Evolutionary conservation across 2,329 filamentous ascomycete genomes (phyloP), one percentile per base, ranked within the genome.

Genomic region (Pseudopithomyces maydicus): DNA sequence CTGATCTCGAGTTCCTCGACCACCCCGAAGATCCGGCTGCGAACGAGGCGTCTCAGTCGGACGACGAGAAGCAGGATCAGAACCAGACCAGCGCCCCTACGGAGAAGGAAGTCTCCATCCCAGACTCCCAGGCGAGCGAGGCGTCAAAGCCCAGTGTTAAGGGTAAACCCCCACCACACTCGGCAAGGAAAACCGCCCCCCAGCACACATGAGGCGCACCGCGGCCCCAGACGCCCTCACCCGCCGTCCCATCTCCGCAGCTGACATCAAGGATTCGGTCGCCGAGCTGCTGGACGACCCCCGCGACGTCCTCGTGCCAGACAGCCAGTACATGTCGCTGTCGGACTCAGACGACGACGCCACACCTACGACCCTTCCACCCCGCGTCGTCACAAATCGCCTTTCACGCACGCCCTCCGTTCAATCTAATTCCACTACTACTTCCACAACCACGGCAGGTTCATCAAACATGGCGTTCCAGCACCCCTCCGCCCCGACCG

Each of bases 241-340:
- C 3, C 44, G 53, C 26, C 49, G 41, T n/a, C 50, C 92, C 0
- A 82, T 88, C 5, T 90, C 88, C 17, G 80, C 96, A 10, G 86
- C 88, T 26, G 91, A 97, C 69, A 90, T 97, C 60, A 88, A 92
- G 55, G 87, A 94, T 72, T 91, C 90, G 0, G 80, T 97, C 6
- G 96, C 91, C 4, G 90, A 89, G 74, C 83, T 97, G 10, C 87
- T 97, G 15, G 92, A 96, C 50, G 84, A 85, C 38, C 81, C 81
- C 0, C 66, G 65, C 17, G 71, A 79, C n/a, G 70, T 80, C n/a
- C n/a, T n/a, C 6, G 86, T 90, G 42, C 84, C 85, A 23, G 81
- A 85, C 55, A 82, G 84, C 15, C 70, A 78, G 61, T 67, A 64
- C 59, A 59, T 67, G 35, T 67, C 70, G 20, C 70, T 67, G 36